Base-by-base conservation (phyloP, 2,329 filamentous ascomycete genomes). In the Cordyceps farinosa region DNA sequence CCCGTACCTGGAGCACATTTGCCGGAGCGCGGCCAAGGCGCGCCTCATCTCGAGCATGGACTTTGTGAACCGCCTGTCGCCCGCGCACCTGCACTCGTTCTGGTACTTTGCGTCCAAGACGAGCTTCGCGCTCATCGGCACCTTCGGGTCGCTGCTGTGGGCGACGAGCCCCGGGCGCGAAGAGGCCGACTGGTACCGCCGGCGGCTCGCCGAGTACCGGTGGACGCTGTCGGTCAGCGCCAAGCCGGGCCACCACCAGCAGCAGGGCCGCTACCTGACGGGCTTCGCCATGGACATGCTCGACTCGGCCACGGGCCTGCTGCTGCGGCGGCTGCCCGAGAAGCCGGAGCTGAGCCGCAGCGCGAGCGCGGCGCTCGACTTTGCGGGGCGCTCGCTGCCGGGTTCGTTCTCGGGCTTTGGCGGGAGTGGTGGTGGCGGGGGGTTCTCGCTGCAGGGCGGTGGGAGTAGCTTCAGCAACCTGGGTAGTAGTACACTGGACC, bases 11-110 rank as follows among this genome's bases (percentile, higher is more conserved):
- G 85, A 92, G 62, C 91, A 96, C 75, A 97, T 97, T 69, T 97
- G 93, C 76, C 92, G 94, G 60, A 93, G 89, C 63, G 94, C 94
- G 4, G 94, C 94, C 60, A 97, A 97, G 75, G 96, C 94, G 0
- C 89, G 94, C 6, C 84, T 98, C 40, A 97, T 97, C 72, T 96
- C 91, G 29, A 92, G 93, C 67, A 96, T 98, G 90, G 94, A 98
- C 74, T 97, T 97, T 76, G 92, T 97, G 70, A 97, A 97, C 76
- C 89, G 94, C 0, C 84, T 98, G 38, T 92, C 90, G 51, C 91
- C 92, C 0, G 86, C 88, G 42, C 93, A 98, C 70, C 83, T 97
- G 36, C 87, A 89, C n/a, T 86, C 91, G 0, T 97, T 97, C 77
- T 98, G 94, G 94, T 93, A 90, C 73, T 94, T 93, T 72, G 88